These are phyloP conservation scores for Cladosporium sphaerospermum DNA, from an alignment of 2,329 filamentous ascomycete genomes.

Conservation along the genomic window DNA sequence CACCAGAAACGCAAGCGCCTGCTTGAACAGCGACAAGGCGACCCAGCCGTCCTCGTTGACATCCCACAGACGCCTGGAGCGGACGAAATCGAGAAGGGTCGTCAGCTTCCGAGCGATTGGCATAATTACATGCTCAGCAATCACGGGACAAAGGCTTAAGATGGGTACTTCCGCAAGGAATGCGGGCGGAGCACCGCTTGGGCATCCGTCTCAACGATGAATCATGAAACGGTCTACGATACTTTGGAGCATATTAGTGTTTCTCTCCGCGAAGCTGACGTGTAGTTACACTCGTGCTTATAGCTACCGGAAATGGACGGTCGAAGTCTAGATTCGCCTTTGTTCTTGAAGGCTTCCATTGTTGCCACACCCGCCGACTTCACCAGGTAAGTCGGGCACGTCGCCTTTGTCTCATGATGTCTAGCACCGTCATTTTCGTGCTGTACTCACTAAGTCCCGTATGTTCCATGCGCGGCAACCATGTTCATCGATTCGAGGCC, in stretches of 20 bases:
- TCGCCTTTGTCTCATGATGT: conserved; percentile 8
- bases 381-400: not conserved
- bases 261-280: not conserved
- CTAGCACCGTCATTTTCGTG: not conserved
- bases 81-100: conserved; percentile 34
- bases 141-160: not conserved
- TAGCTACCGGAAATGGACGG: conserved; percentile 1
- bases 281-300: not conserved
- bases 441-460: not conserved
- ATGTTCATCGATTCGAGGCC: conserved; percentile 25
- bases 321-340: not conserved
- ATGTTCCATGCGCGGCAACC: not conserved
- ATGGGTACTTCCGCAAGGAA: not conserved
- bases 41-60: conserved; percentile 42
- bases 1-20: conserved; percentile 34
- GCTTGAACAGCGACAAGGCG: conserved; percentile 32
- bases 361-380: not conserved
- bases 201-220: no score
- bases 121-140: conserved; percentile 6
- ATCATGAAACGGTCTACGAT: no score
- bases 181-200: not conserved
- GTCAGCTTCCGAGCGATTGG: not conserved
- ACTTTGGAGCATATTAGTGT: no score
- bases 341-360: conserved; percentile 8
- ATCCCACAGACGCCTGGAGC: conserved; percentile 38